Percentiles rank a stretch among this genome's conserved stretches.
These are phyloP conservation scores for Ceratorhiza oryzae-sativae DNA, from an alignment of 1,284 basidiomycete genomes.

Conservation along the genomic window DNA sequence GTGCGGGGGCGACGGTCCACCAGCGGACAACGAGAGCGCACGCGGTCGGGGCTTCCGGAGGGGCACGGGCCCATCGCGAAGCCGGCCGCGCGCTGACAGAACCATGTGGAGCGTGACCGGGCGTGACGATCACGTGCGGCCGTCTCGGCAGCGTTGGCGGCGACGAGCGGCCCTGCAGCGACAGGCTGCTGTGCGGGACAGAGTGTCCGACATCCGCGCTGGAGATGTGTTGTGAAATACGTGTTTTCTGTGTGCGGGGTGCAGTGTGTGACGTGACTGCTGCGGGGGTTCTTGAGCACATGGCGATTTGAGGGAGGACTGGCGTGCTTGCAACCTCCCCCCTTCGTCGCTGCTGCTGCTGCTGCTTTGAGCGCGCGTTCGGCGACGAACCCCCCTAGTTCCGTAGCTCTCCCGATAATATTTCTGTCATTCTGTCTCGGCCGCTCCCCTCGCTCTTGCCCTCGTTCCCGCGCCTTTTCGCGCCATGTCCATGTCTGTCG, in stretches of 20 bases:
- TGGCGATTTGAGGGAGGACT: neutral
- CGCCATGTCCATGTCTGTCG: conserved; percentile 10
- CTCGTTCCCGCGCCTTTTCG: neutral
- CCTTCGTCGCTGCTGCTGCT: conserved; percentile 13
- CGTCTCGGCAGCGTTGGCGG: neutral
- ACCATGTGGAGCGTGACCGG: neutral
- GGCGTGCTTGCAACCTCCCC: conserved; percentile 1
- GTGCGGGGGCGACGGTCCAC: neutral
- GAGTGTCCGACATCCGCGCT: neutral
- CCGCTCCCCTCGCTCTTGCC: neutral
- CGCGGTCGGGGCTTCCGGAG: neutral
- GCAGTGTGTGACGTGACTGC: neutral
- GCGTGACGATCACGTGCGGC: neutral
- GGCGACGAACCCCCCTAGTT: conserved; percentile 2
- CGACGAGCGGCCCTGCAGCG: neutral
- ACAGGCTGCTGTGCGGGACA: neutral
- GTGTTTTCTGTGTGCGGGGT: neutral
- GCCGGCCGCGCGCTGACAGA: neutral
- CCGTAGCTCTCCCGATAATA: conserved; percentile 13
- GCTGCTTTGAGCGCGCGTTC: conserved; percentile 13
- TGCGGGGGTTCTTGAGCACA: conserved; percentile 5
- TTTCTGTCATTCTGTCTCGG: conserved; percentile 12
- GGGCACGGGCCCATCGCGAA: neutral
- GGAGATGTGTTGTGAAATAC: no score
- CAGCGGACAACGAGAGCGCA: neutral